These are phyloP conservation scores for Saccharum hybrid DNA, from an alignment of 202 grass and related monocot species.

Conservation along the genomic window DNA sequence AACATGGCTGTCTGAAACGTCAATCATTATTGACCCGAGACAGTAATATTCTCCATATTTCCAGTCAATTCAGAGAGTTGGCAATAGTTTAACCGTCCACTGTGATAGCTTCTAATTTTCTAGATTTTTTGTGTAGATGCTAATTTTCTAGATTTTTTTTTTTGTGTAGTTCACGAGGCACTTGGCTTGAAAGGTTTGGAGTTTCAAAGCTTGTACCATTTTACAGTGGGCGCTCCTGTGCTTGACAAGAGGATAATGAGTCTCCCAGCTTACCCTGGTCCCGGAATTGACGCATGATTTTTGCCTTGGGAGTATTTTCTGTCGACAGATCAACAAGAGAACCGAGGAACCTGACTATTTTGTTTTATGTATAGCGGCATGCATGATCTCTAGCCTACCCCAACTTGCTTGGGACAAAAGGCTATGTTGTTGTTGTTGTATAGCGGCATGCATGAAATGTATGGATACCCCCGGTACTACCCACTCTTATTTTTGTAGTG, in stretches of 20 bases:
- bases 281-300: constrained; percentile 71
- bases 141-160: not conserved
- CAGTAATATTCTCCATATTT: constrained; percentile 9
- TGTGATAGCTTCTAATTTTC: not conserved
- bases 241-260: constrained; percentile 84
- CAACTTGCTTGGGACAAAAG: too few relatives aligned
- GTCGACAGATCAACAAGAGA: not conserved
- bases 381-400: too few relatives aligned
- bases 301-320: not conserved
- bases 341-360: too few relatives aligned
- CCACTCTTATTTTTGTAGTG: too few relatives aligned
- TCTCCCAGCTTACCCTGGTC: constrained; percentile 85
- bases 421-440: too few relatives aligned
- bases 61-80: not conserved
- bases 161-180: constrained; percentile 78
- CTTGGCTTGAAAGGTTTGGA: constrained; percentile 75
- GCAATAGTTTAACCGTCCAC: not conserved
- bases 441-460: too few relatives aligned
- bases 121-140: constrained; percentile 50
- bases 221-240: constrained; percentile 75
- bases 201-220: constrained; percentile 95
- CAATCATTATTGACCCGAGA: not conserved
- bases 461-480: too few relatives aligned
- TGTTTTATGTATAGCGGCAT: too few relatives aligned
- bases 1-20: not conserved